Evolutionary conservation across 805 yeast species (phyloP), one percentile per base, ranked within the genome.

Genomic region (Candida vaughaniae): DNA sequence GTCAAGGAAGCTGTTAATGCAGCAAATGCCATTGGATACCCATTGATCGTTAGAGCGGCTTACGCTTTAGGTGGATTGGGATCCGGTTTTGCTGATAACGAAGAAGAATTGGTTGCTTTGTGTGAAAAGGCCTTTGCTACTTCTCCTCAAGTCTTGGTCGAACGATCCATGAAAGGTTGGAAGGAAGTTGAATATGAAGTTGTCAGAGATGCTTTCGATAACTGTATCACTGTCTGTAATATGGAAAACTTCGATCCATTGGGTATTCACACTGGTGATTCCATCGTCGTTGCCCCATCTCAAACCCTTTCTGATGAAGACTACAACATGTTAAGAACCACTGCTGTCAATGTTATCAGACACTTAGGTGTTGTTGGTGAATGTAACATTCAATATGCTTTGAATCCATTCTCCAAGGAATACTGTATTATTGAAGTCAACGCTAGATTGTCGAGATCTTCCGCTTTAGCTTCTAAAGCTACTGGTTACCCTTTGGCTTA

Each of bases 181-280:
- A 91, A 91, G 65, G 99, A 91, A 68, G 95, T 91, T 46, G 99
- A 91, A 69, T 91, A 91, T 64, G 99, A 91, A 72, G 99, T 91
- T 48, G 98, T 91, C 39, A 84, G 99, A 60, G 99, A 91, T 71
- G 78, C 93, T 47, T 93, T 85, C 39, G 96, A 84, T 50, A 91
- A 91, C 77, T 91, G 99, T 77, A 91, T 91, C 61, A 91, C 99
- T 29, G 99, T 91, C 36, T 91, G 99, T 76, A 91, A 91, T 68
- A 91, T 91, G 99, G 99, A 91, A 71, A 91, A 91, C 73, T 91
- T 91, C 53, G 99, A 91, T 66, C 99, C 99, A 29, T 78, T 91
- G 52, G 99, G 99, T 52, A 85, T 91, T 55, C 99, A 91, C 69
- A 91, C 99, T 39, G 99, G 99, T 71, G 99, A 91, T 64, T 93